Evolutionary conservation across 768 basidiomycete species (phyloP).

Genomic region (Boletus sp.): DNA sequence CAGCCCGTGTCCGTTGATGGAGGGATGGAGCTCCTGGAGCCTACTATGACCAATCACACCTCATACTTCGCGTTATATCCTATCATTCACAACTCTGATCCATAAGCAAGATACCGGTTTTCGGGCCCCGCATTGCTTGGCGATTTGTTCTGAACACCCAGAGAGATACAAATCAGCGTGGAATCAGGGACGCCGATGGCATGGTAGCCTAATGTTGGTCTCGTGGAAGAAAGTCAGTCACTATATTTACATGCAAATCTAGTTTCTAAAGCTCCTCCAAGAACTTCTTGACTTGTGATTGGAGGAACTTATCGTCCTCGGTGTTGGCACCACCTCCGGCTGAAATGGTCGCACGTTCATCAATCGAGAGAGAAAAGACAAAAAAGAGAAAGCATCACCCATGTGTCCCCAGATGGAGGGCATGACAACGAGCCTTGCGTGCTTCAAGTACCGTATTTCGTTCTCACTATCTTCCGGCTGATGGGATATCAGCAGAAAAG

Average conservation of each 20-base stretch:
- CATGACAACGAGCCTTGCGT: slow-evolving; percentile 48
- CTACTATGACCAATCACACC: neutral
- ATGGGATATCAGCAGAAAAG: neutral
- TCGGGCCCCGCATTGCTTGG: neutral
- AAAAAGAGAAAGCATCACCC: slow-evolving; percentile 31
- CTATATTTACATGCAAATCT: slow-evolving; percentile 1
- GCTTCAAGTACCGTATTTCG: slow-evolving; percentile 42
- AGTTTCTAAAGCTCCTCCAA: slow-evolving; percentile 33
- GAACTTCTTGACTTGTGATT: slow-evolving; percentile 43
- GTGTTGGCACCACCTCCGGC: slow-evolving; percentile 45
- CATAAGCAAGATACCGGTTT: neutral
- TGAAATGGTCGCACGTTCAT: slow-evolving; percentile 16
- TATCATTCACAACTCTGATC: neutral
- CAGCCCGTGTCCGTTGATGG: neutral
- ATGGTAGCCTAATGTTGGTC: neutral
- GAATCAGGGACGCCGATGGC: neutral
- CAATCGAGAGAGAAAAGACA: neutral
- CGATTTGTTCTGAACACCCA: neutral
- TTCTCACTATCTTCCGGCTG: slow-evolving; percentile 54
- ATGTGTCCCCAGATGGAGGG: slow-evolving; percentile 58
- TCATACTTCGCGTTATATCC: neutral
- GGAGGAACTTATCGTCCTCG: slow-evolving; percentile 43
- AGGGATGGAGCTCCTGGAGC: neutral
- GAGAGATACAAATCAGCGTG: neutral
- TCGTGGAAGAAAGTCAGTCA: neutral